Evolutionary conservation across 768 basidiomycete species (phyloP), one percentile per base, ranked within the genome.

Genomic region (Lactarius evosmus): DNA sequence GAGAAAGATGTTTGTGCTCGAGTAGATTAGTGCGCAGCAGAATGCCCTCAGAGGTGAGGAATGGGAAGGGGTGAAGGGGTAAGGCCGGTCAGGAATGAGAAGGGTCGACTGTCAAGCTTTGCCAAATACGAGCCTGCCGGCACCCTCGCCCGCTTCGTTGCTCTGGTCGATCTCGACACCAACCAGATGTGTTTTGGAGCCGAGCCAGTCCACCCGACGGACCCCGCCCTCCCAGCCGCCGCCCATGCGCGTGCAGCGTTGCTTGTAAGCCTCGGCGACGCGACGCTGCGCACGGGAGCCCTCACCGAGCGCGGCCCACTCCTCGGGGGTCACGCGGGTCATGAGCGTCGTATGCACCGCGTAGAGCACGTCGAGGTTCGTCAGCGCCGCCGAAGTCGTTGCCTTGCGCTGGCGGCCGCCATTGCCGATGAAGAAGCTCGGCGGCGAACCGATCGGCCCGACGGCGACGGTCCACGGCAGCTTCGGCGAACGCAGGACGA

Each of bases 171-270:
- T 78, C 69, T 87, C 85, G 65, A 89, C 78, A 27, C 87, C 87
- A 33, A 84, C 76, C 41, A 89, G 71, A 52, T 77, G 74, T 34
- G 83, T 85, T 70, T 85, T 87, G 34, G 81, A 78, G 22, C 83
- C 83, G 51, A 89, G 76, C 80, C 83, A 88, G 74, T 89, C 87
- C 16, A 88, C 72, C 56, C 87, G 75, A 51, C 85, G 79, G 32
- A 89, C 83, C n/a, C 87, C 87, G 22, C 79, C 79, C 30, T 86
- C 85, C 86, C 85, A 87, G 14, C 84, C 85, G 2, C 83, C 86
- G 30, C 85, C 85, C 72, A 82, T 79, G 67, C 77, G 78, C 60
- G 77, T 75, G 63, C 87, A 89, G 34, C 88, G 76, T 65, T 79
- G 78, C 71, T 88, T 83, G 68, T 88, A 89, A 36, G 85, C 85